These are phyloP conservation scores for Alopecurus myosuroides DNA, from an alignment of 176 grass and related monocot species.

Conservation along the genomic window DNA sequence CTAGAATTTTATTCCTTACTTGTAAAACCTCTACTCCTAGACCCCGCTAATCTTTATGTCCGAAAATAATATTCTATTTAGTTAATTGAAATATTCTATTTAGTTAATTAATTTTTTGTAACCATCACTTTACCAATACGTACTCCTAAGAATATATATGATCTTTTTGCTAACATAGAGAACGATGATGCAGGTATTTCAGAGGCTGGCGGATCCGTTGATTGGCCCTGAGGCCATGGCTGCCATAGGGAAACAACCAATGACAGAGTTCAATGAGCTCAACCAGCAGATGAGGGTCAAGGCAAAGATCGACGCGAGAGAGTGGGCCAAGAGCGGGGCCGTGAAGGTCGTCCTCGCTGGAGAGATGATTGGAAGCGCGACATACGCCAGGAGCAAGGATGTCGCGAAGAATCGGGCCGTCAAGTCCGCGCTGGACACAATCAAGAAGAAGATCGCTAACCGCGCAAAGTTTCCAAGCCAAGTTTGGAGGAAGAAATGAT, in stretches of 20 bases:
- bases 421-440: neutral
- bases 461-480: neutral
- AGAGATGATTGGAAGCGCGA: neutral
- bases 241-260: neutral
- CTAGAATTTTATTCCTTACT: too few relatives aligned
- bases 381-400: neutral
- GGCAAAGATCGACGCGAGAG: neutral
- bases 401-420: neutral
- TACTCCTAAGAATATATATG: too few relatives aligned
- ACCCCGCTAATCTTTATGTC: too few relatives aligned
- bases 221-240: neutral
- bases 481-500: neutral
- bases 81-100: too few relatives aligned
- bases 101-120: too few relatives aligned
- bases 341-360: neutral
- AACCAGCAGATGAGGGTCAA: neutral
- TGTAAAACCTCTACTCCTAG: too few relatives aligned
- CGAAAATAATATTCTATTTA: too few relatives aligned
- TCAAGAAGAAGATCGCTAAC: neutral
- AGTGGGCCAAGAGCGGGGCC: neutral
- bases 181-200: neutral
- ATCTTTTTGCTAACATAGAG: neutral
- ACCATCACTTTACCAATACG: too few relatives aligned
- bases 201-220: neutral
- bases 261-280: neutral